Percentiles rank a stretch among this genome's conserved stretches.
These are phyloP conservation scores for Rhizoclosmatium hyalinum DNA, from an alignment of 371 early-diverging fungal genomes.

Conservation along the genomic window DNA sequence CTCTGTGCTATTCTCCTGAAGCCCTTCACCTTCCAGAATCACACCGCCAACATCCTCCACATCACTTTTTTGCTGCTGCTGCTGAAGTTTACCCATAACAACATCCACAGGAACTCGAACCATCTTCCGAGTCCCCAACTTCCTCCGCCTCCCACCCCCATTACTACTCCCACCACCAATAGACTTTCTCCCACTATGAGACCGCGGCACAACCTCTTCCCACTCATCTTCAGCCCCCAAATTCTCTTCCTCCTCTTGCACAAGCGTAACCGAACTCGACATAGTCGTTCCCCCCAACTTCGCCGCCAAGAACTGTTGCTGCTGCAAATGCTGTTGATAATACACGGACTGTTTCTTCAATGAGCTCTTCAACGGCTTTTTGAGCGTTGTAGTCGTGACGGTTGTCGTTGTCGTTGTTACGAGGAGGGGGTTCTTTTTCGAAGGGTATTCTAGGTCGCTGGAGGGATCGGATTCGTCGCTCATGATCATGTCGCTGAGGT, in stretches of 20 bases:
- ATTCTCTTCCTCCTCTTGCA: neutral
- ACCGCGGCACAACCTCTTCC: neutral
- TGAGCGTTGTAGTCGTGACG: neutral
- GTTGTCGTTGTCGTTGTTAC: neutral
- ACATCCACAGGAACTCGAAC: neutral
- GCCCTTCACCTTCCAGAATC: neutral
- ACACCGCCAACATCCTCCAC: neutral
- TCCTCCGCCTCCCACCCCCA: neutral
- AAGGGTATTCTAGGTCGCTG: constrained; percentile 2
- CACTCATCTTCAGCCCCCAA: neutral
- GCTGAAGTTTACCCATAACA: neutral
- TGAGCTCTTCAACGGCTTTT: neutral
- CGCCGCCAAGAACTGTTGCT: neutral
- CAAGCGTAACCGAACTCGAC: neutral
- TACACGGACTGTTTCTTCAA: neutral
- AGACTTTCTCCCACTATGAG: neutral
- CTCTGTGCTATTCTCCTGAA: neutral
- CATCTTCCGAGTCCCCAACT: neutral
- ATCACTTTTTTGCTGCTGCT: neutral
- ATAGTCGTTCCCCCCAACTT: neutral
- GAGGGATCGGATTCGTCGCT: constrained; percentile 1
- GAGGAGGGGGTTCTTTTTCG: neutral
- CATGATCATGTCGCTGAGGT: constrained; percentile 16
- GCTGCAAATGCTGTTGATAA: neutral
- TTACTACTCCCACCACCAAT: neutral